These are phyloP conservation scores for Colletotrichum cereale DNA, from an alignment of 2,329 filamentous ascomycete genomes.

Conservation along the genomic window DNA sequence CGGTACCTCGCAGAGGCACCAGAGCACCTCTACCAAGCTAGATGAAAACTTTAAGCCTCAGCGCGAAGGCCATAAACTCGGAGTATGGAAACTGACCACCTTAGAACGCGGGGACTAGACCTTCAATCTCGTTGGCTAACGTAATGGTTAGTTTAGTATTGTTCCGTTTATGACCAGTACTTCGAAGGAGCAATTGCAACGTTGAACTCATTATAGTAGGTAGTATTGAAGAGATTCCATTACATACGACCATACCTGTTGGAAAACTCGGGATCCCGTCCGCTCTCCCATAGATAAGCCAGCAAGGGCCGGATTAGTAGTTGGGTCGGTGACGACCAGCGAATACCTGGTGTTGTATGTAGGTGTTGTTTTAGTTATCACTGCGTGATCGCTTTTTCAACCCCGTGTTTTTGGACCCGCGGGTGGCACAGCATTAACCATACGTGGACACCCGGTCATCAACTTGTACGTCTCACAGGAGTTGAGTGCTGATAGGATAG, in stretches of 20 bases:
- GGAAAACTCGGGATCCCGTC: conserved; percentile 20
- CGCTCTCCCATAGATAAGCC: conserved; percentile 21
- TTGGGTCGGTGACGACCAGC: conserved; percentile 22
- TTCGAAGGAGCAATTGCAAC: no score
- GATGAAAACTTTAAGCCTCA: background rate
- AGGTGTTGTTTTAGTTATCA: background rate
- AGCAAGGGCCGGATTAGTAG: conserved; percentile 14
- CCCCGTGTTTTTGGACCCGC: no score
- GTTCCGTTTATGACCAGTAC: no score
- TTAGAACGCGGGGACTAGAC: background rate
- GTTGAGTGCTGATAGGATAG: no score
- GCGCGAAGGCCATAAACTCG: background rate
- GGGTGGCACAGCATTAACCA: no score
- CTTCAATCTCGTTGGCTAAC: background rate
- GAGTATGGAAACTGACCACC: background rate
- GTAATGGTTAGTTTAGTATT: background rate
- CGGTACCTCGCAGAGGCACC: background rate
- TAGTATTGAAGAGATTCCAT: no score
- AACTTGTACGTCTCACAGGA: no score
- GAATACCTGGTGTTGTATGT: conserved; percentile 16
- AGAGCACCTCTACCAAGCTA: background rate
- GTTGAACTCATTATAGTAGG: no score
- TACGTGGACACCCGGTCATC: no score
- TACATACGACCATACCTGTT: conserved; percentile 18
- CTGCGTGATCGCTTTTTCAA: no score